Conservation (phyloP, 352 stramenopile species). For the Phytopythium chamaehyphon region DNA sequence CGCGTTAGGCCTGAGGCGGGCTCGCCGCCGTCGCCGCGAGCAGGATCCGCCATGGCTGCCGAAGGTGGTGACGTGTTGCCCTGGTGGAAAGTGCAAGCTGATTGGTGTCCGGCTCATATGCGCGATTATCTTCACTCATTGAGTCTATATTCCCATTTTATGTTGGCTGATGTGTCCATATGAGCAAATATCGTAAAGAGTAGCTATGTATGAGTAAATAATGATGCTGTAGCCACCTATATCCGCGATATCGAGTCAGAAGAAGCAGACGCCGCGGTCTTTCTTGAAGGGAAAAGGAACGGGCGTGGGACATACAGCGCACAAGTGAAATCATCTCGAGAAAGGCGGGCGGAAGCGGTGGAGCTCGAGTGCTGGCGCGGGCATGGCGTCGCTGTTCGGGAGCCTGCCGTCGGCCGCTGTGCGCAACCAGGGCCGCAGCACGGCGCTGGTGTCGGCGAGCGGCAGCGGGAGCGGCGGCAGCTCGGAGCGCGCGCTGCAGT, state of each 20-base stretch:
- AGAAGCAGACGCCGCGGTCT: too few relatives aligned
- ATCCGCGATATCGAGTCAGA: too few relatives aligned
- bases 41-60: slow-evolving; percentile 2
- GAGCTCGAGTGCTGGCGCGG: background rate
- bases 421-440: slow-evolving; percentile 41
- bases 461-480: slow-evolving; percentile 10
- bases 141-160: background rate
- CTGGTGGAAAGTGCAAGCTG: background rate
- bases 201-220: too few relatives aligned
- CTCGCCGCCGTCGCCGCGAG: too few relatives aligned
- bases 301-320: background rate
- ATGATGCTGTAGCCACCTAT: too few relatives aligned
- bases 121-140: background rate
- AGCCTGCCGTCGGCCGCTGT: slow-evolving; percentile 57
- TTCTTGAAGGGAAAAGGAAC: slow-evolving; percentile 1
- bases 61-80: slow-evolving; percentile 3
- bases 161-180: too few relatives aligned
- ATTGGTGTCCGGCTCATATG: background rate
- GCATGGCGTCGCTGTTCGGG: slow-evolving; percentile 72
- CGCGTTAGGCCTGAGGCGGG: slow-evolving; percentile 7
- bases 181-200: too few relatives aligned
- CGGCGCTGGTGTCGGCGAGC: slow-evolving; percentile 26
- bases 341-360: too few relatives aligned
- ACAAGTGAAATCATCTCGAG: too few relatives aligned
- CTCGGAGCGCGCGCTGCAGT: slow-evolving; percentile 59